Base-by-base conservation (phyloP, 768 basidiomycete genomes). In the Gloeopeniophorella convolvens region DNA sequence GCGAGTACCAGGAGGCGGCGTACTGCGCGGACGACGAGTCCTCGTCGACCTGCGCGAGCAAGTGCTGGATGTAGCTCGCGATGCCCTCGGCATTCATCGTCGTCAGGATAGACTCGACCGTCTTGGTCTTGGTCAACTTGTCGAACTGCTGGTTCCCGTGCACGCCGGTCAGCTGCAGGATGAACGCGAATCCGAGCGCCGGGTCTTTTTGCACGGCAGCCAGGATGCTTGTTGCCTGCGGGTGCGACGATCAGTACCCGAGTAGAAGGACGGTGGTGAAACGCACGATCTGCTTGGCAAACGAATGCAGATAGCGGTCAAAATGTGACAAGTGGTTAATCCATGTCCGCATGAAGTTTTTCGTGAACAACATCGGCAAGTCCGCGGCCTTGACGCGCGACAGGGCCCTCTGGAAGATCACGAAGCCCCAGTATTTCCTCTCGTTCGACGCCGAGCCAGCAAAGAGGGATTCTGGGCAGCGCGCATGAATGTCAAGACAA, bases 401-500 rank as follows among this genome's bases (percentile, higher is more conserved):
- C 34, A 96, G 70, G 7, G 90, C 82, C 56, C 80, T 85, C 60
- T 83, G 79, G 68, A 97, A 89, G 16, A 95, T 77, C 59, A 86
- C 84, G 70, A 98, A 95, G n/a, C 93, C 95, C 86, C 90, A 94
- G 62, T 85, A 90, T 68, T 96, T 95, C 42, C 91, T 80, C 65
- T 93, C 85, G 0, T 85, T 71, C 1, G 93, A 93, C 0, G 93
- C 81, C 16, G 84, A 85, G 6, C 83, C 72, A 6, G 87, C 81
- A 62, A 97, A 96, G 35, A 97, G 68, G 1, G 89, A 85, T 64
- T 95, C 94, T 97, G 31, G 3, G 39, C 36, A 56, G 23, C 23
- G 3, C 31, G 24, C 21, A 26, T 57, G 37, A 26, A 48, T n/a
- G 43, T 35, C 42, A 42, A 32, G 39, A 52, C 36, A 33, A 34